Evolutionary conservation across 306 rosid genomes (phyloP), one percentile per base, ranked within the genome.

Genomic region (Casuarina glauca): DNA sequence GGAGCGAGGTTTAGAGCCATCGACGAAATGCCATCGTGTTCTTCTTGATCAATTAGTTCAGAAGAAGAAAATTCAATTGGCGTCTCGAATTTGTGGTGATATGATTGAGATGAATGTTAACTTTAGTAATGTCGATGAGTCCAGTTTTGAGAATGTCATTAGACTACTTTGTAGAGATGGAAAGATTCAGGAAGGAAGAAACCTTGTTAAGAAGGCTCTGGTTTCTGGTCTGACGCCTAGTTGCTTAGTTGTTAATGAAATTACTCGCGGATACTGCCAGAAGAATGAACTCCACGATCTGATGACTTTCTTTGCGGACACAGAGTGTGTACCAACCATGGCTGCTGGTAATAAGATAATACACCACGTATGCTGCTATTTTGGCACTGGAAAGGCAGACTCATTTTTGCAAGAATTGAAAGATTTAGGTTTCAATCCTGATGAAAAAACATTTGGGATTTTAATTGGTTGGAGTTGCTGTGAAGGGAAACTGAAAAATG

Each of bases 381-480:
- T 80, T 79, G 93, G 93, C 7, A 84, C 86, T 17, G 87, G 87
- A 68, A 85, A 81, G 54, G 92, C 97, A 1, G 82, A 76, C 62
- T 16, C 64, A 67, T 88, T 79, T 83, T 60, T 95, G 86, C 86
- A 35, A 42, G 89, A 92, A 43, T 81, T 93, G 51, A 85, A 85
- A 77, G 36, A 67, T 74, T 61, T 89, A 41, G 93, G 97, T 74
- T 93, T 92, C 71, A 39, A 36, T 78, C 91, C 91, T 58, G 85
- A 88, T 82, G 97, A 89, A 88, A 80, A 86, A 78, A 92, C 97
- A 73, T 89, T 86, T 66, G 98, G 97, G 44, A 89, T 95, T 74
- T 84, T 95, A 79, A 95, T 95, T 64, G 84, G 95, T 73, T 92
- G 97, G 98, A 89, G 91, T 81, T 91, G 97, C 78, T 78, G 16